A percentile compares a stretch with the other conserved stretches of the same genome.
These are phyloP conservation scores for Pinus taeda DNA, from an alignment of 75 land plant genomes.

Conservation along the genomic window DNA sequence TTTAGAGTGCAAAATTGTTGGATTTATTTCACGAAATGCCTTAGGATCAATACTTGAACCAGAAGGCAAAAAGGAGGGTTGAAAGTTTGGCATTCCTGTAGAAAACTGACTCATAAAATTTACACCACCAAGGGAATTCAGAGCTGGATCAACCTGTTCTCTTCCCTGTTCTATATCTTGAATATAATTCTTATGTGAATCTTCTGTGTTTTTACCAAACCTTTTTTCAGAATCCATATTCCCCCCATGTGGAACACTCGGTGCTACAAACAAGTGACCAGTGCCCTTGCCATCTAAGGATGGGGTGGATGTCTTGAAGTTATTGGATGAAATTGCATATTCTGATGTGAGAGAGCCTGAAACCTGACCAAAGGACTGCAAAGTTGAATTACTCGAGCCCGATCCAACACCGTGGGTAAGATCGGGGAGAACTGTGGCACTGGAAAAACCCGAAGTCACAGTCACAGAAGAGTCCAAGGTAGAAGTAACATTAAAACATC, in stretches of 20 bases:
- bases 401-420: conserved; percentile 7
- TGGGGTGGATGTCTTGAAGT: conserved; percentile 1
- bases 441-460: conserved; percentile 9
- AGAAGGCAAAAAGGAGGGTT: conserved; percentile 16
- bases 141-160: conserved; percentile 17
- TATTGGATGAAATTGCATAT: background rate
- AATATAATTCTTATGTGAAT: conserved; percentile 6
- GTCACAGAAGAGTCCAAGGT: conserved; percentile 8
- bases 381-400: conserved; percentile 3
- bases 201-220: conserved; percentile 1
- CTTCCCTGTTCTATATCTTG: conserved; percentile 24
- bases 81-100: conserved; percentile 18
- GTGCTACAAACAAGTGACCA: conserved; percentile 1
- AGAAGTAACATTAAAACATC: background rate
- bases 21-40: conserved; percentile 2
- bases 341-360: conserved; percentile 4
- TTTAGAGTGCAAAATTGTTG: conserved; percentile 19
- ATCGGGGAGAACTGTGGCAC: background rate
- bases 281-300: conserved; percentile 7
- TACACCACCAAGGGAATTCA: conserved; percentile 12
- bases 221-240: conserved; percentile 10
- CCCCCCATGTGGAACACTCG: background rate
- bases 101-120: conserved; percentile 6
- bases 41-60: conserved; percentile 10
- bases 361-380: conserved; percentile 4